Percentiles rank a stretch among this genome's conserved stretches.
phyloP scores from a whole-genome alignment of 1,139 yeast genomes.

The Suhomyces yuchorum region DNA sequence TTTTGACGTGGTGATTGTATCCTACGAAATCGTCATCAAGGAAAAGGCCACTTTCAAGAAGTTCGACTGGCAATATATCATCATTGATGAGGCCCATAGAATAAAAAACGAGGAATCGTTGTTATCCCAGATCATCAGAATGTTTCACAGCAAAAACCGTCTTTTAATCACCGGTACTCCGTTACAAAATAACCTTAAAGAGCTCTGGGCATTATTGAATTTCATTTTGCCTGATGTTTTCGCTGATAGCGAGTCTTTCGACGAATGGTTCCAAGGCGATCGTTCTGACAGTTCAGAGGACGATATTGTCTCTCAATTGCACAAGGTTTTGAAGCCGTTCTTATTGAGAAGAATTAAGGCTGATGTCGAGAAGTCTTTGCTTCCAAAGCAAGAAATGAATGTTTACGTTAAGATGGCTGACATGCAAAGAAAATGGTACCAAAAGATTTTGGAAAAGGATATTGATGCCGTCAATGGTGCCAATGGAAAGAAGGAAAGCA shows the following conservation, averaged over 20 bases:
- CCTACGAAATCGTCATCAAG: slow-evolving; percentile 75
- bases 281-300: slow-evolving; percentile 33
- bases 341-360: slow-evolving; percentile 73
- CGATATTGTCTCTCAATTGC: slow-evolving; percentile 78
- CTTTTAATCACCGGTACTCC: slow-evolving; percentile 81
- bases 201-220: slow-evolving; percentile 77
- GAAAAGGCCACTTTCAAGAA: slow-evolving; percentile 67
- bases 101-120: slow-evolving; percentile 77
- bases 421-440: slow-evolving; percentile 79
- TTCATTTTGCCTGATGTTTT: slow-evolving; percentile 77
- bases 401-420: slow-evolving; percentile 73
- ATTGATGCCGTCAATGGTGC: slow-evolving; percentile 85
- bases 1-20: slow-evolving; percentile 72
- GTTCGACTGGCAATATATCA: slow-evolving; percentile 71
- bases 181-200: slow-evolving; percentile 74
- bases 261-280: slow-evolving; percentile 59
- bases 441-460: slow-evolving; percentile 72
- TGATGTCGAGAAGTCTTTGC: slow-evolving; percentile 74
- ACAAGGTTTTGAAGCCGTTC: slow-evolving; percentile 81
- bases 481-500: slow-evolving; percentile 71
- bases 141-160: slow-evolving; percentile 70
- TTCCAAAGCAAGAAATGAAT: slow-evolving; percentile 75
- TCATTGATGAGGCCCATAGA: slow-evolving; percentile 83
- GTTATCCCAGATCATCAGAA: slow-evolving; percentile 71
- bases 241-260: slow-evolving; percentile 72